Evolutionary conservation across 1,284 basidiomycete genomes (phyloP).

Genomic region (Cutaneotrichosporon cutaneum): DNA sequence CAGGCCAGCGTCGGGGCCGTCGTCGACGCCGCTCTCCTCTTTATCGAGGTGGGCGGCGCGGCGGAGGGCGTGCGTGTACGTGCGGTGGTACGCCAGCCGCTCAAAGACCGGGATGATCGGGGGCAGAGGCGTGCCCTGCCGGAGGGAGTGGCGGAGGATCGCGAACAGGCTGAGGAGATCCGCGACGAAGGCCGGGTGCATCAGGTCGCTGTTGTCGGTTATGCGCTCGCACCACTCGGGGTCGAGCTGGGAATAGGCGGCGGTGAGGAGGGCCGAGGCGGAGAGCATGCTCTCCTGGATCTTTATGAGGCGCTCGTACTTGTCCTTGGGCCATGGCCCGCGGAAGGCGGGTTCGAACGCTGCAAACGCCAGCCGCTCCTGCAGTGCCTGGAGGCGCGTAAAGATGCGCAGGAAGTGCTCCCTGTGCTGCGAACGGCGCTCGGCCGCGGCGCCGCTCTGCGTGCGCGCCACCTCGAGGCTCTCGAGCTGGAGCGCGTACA

Average conservation of each 20-base stretch:
- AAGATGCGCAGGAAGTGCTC: conserved; percentile 37
- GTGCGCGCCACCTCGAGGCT: conserved; percentile 37
- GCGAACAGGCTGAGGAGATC: conserved; percentile 46
- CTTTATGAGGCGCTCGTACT: conserved; percentile 39
- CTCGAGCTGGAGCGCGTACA: conserved; percentile 44
- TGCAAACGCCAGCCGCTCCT: conserved; percentile 37
- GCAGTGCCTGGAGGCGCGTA: conserved; percentile 33
- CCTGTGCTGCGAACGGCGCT: conserved; percentile 29
- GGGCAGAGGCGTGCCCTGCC: conserved; percentile 40
- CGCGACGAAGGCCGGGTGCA: conserved; percentile 49
- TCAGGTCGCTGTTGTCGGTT: conserved; percentile 26
- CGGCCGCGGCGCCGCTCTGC: conserved; percentile 15
- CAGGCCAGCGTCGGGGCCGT: neutral
- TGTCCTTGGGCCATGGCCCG: conserved; percentile 49
- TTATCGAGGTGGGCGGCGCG: neutral
- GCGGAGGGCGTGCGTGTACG: neutral
- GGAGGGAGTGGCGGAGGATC: conserved; percentile 41
- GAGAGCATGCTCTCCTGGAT: conserved; percentile 36
- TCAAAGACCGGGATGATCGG: conserved; percentile 49
- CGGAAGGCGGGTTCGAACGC: conserved; percentile 38
- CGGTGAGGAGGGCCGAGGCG: conserved; percentile 37
- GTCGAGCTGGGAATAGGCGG: conserved; percentile 39
- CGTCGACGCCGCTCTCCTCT: neutral
- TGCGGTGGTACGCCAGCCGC: conserved; percentile 38
- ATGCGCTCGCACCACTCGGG: conserved; percentile 36